These are phyloP conservation scores for Cornus florida DNA, from an alignment of 148 eudicot genomes.

Conservation along the genomic window DNA sequence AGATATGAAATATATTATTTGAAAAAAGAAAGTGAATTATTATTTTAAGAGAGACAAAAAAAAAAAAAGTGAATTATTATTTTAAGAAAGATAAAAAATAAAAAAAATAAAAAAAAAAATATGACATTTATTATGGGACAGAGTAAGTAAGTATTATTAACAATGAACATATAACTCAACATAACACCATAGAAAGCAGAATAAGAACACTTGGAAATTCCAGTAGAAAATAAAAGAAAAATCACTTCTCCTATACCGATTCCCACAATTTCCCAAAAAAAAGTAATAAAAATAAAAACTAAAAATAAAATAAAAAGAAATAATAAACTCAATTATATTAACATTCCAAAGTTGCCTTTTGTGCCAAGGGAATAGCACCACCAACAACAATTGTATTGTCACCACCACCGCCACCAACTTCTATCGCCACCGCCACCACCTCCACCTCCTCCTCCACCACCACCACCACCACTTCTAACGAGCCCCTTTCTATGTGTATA, in stretches of 20 bases:
- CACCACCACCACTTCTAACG: too few species aligned
- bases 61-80: too few species aligned
- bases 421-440: too few species aligned
- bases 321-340: conserved; percentile 12
- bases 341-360: conserved; percentile 31
- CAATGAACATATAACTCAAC: neutral
- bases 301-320: conserved; percentile 15
- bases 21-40: too few species aligned
- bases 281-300: conserved; percentile 3
- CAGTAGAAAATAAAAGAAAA: conserved; percentile 4
- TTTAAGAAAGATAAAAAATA: too few species aligned
- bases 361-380: conserved; percentile 17
- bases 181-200: neutral
- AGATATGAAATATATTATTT: too few species aligned
- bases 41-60: too few species aligned
- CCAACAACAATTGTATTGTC: conserved; percentile 28
- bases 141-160: too few species aligned
- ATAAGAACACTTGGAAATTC: conserved; percentile 8
- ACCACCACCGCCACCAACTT: conserved; percentile 12
- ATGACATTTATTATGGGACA: too few species aligned
- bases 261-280: conserved; percentile 46
- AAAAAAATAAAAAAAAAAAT: too few species aligned
- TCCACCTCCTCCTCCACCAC: too few species aligned
- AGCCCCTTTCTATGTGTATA: too few species aligned
- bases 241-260: conserved; percentile 48